Conservation (phyloP, 2,329 filamentous ascomycete genomes). For the Thielaviopsis euricoi region DNA sequence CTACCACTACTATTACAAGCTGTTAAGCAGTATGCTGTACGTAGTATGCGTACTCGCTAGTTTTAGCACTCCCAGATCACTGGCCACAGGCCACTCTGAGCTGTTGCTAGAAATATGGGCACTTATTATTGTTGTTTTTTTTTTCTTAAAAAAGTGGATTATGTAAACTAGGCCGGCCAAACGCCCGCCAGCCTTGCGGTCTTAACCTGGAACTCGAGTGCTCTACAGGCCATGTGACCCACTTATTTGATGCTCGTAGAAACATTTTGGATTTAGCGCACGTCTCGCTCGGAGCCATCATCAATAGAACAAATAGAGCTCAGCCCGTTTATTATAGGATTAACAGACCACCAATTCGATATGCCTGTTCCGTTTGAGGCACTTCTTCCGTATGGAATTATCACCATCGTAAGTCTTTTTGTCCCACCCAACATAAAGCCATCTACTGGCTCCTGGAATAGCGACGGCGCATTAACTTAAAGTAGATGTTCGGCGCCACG, state of each 20-base stretch:
- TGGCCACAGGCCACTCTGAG: too few relatives aligned
- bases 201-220: not conserved
- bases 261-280: not conserved
- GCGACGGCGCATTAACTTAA: constrained; percentile 15
- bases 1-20: not conserved
- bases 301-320: not conserved
- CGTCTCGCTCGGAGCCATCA: not conserved
- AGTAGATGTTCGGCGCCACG: constrained; percentile 46
- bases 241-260: not conserved
- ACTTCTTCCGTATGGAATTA: constrained; percentile 48
- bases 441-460: not conserved
- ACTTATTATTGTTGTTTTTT: too few relatives aligned
- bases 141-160: not conserved
- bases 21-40: not conserved
- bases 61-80: too few relatives aligned
- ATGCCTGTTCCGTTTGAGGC: constrained; percentile 52
- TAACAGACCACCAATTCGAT: constrained; percentile 14
- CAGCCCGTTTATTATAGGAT: not conserved
- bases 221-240: not conserved
- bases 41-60: too few relatives aligned
- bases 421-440: too few relatives aligned
- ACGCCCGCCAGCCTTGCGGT: not conserved
- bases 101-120: not conserved
- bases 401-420: constrained; percentile 36
- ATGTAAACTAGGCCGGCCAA: not conserved